Percentiles rank a stretch among this genome's conserved stretches.
phyloP scores from a whole-genome alignment of 192 early-diverging fungal species.

The Neocallimastix lanati region DNA sequence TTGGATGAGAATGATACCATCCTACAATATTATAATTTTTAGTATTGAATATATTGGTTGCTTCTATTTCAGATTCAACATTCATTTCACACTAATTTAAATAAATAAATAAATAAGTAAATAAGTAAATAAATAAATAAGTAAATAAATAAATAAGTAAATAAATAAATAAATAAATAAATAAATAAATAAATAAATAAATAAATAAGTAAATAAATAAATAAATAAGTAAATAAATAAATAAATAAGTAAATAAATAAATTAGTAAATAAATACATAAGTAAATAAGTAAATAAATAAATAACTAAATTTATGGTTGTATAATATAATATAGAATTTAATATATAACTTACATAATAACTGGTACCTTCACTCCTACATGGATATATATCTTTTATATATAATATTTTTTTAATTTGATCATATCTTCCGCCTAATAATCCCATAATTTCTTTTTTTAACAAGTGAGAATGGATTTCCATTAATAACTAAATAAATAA shows the following conservation, averaged over 20 bases:
- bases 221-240: no score
- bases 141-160: no score
- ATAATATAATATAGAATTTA: no score
- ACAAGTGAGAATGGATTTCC: constrained; percentile 83
- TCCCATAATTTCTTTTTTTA: constrained; percentile 82
- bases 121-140: no score
- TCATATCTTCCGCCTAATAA: constrained; percentile 67
- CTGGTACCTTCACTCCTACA: constrained; percentile 64
- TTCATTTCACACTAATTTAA: constrained; percentile 82
- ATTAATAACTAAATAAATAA: constrained; percentile 66
- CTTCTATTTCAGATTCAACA: constrained; percentile 65
- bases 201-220: no score
- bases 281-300: no score
- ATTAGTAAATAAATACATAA: no score
- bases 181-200: no score
- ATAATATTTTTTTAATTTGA: constrained; percentile 17
- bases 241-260: no score
- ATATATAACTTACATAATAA: constrained; percentile 44
- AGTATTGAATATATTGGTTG: constrained; percentile 48
- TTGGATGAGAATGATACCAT: constrained; percentile 95
- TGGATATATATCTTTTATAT: constrained; percentile 54
- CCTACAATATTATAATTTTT: constrained; percentile 54
- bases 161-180: neutral
- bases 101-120: no score
- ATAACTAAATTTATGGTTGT: no score